Evolutionary conservation across 805 yeast species (phyloP), one percentile per base, ranked within the genome.

Genomic region (Tetrapisispora pingtungensis): DNA sequence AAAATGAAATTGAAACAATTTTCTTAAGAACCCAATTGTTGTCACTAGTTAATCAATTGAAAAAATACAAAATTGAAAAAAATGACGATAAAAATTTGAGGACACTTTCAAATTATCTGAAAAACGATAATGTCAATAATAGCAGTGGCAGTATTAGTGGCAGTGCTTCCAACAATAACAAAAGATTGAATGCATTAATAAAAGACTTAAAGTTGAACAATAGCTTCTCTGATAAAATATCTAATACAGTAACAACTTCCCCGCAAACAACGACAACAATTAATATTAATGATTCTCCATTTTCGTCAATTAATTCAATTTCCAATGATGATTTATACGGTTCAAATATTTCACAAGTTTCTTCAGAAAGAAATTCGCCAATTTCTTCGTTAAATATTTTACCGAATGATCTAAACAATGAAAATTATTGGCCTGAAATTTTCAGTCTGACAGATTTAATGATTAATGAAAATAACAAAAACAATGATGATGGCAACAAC

Each of bases 21-120:
- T 75, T 84, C 43, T 68, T 89, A 50, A 74, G 84, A 58, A 72
- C 81, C 31, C 96, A 89, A 64, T 85, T 90, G 22, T 78, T 79
- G 43, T 72, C 82, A 47, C 71, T 90, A 35, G 79, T 84, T 68
- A 65, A 66, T 17, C 96, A 89, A 66, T 72, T 89, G 49, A 65
- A 76, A 18, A 75, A 76, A 52, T 81, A 77, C 26, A 40, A 34
- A 24, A n/a, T 27, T 8, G 42, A 40, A 15, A 40, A 24, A 10
- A 33, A 26, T 32, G 57, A 56, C 31, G 61, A 61, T 34, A 49
- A 54, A 31, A 42, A 48, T 10, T 49, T 37, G n/a, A 20, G 17
- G 6, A 20, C 27, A 20, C 12, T 34, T n/a, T 20, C 8, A 22
- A 20, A 34, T 34, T 20, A 34, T 28, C 12, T 28, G 6, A 14